phyloP scores from a whole-genome alignment of 129 eudicot species.

The Rutidosis leptorrhynchoides region DNA sequence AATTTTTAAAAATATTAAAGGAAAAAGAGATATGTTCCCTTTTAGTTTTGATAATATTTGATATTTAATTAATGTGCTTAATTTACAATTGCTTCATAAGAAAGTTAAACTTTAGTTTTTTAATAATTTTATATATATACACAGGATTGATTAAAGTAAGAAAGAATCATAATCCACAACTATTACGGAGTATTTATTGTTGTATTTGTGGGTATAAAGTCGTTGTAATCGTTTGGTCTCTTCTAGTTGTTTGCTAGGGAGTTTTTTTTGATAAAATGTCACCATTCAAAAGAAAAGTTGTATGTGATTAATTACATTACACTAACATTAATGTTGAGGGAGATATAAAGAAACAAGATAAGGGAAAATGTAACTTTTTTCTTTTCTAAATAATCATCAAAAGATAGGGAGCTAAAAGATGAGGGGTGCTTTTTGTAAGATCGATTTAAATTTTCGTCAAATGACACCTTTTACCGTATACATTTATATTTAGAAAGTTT shows the following conservation, averaged over 20 bases:
- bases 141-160: background rate
- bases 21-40: background rate
- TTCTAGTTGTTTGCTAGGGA: too few species aligned
- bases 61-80: background rate
- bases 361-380: slow-evolving; percentile 19
- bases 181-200: too few species aligned
- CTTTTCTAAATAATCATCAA: slow-evolving; percentile 17
- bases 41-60: background rate
- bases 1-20: background rate
- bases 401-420: background rate
- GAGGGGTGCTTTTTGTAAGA: background rate
- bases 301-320: too few species aligned
- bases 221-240: too few species aligned
- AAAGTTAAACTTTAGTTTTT: background rate
- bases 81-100: background rate
- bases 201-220: too few species aligned
- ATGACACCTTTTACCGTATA: too few species aligned
- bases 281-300: too few species aligned
- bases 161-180: too few species aligned
- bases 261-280: too few species aligned
- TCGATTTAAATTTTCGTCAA: background rate
- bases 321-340: slow-evolving; percentile 22
- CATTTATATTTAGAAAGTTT: too few species aligned
- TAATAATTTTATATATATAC: background rate
- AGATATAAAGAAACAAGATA: slow-evolving; percentile 23